Evolutionary conservation across 768 basidiomycete genomes (phyloP), one percentile per base, ranked within the genome.

Genomic region (Lactifluus piperatus): DNA sequence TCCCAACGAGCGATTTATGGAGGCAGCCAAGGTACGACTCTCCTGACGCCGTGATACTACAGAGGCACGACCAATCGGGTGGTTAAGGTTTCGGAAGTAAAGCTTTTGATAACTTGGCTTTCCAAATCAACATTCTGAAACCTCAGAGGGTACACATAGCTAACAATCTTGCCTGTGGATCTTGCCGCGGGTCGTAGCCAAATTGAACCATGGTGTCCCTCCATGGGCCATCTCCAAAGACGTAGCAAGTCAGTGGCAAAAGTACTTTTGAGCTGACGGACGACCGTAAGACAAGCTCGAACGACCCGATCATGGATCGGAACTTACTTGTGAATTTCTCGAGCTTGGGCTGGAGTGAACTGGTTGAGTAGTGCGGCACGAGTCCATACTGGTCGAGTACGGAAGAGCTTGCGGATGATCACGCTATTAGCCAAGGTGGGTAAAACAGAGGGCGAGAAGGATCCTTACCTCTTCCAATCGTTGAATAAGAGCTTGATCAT

Each of bases 161-260:
- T 63, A 63, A 94, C 94, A 93, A 82, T 63, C 90, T 79, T 20
- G 91, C 85, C 50, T 77, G 73, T 3, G 79, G 77, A 61, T 90
- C 80, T 65, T 79, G 80, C 41, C 94, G 78, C 9, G 97, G 97
- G 68, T 99, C 97, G 67, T 94, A 98, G 13, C 86, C 84, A 57
- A 93, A 86, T 46, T 83, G 82, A 36, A 97, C 79, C 51, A 94
- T 78, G 14, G 89, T 88, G 65, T 97, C 94, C 41, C 92, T 79
- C 86, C 89, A 98, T 3, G 94, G 94, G 0, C 97, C 97, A 64
- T 97, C 94, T 64, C 86, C 82, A 68, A 97, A 94, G 9, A 89
- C 86, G 67, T 94, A 99, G 55, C 85, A 86, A 4, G 88, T 82
- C 5, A 89, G 72, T 3, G 94, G 87, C 18, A 95, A 79, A 16